Percentiles rank a stretch among this genome's conserved stretches.
phyloP scores from a whole-genome alignment of 208 protist genomes.

The Trypanosoma scelopori region DNA sequence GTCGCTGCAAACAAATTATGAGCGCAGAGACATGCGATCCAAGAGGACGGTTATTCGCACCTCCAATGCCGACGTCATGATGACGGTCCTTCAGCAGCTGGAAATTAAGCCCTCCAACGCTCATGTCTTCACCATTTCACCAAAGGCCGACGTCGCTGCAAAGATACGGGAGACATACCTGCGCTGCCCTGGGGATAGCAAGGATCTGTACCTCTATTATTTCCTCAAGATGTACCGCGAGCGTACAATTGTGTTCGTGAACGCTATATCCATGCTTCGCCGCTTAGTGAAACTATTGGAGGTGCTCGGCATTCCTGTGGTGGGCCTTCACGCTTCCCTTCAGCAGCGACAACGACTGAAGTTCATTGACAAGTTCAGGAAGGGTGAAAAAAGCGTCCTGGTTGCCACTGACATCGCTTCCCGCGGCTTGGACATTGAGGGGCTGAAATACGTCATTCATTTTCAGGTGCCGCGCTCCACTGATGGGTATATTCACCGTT shows the following conservation, averaged over 20 bases:
- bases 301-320: conserved; percentile 81
- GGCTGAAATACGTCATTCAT: conserved; percentile 96
- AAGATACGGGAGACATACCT: conserved; percentile 92
- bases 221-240: conserved; percentile 88
- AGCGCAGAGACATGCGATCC: conserved; percentile 65
- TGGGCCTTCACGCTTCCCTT: conserved; percentile 95
- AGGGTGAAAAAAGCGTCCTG: conserved; percentile 68
- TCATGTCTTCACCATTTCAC: conserved; percentile 85
- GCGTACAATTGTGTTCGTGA: conserved; percentile 93
- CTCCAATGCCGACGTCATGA: conserved; percentile 77
- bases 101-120: conserved; percentile 71
- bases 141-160: conserved; percentile 59
- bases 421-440: conserved; percentile 95
- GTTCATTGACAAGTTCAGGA: conserved; percentile 94
- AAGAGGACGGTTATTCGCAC: conserved; percentile 83
- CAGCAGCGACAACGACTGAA: conserved; percentile 97
- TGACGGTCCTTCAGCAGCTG: conserved; percentile 62
- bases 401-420: conserved; percentile 94
- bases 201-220: conserved; percentile 95
- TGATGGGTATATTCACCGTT: conserved; percentile 97
- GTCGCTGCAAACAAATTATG: conserved; percentile 89
- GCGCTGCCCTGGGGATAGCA: conserved; percentile 92
- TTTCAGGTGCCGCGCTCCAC: conserved; percentile 95
- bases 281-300: conserved; percentile 92
- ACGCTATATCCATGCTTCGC: conserved; percentile 93